phyloP scores from a whole-genome alignment of 2,329 filamentous ascomycete species.

The Beauveria caledonica region DNA sequence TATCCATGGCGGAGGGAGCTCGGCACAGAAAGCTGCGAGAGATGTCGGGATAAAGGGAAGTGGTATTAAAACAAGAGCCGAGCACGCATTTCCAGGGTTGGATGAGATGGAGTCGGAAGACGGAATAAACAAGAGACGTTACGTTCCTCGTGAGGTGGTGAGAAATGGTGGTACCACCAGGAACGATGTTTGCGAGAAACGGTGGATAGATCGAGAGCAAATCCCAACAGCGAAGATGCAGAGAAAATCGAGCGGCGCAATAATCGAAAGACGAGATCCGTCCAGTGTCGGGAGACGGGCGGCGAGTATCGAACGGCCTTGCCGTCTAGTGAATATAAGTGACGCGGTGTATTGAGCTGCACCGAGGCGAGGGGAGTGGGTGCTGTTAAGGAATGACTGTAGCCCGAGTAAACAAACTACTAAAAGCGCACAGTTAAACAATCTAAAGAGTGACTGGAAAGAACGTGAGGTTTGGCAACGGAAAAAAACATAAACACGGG shows the following conservation, averaged over 20 bases:
- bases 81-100: slow-evolving; percentile 2
- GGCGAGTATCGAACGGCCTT: not conserved
- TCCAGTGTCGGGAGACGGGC: not conserved
- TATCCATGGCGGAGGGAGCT: slow-evolving; percentile 7
- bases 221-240: not conserved
- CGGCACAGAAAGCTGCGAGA: not conserved
- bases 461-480: not conserved
- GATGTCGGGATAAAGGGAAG: not conserved
- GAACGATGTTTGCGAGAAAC: not conserved
- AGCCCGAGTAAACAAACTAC: slow-evolving; percentile 8
- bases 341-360: slow-evolving; percentile 1
- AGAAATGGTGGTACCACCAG: slow-evolving; percentile 4
- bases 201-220: not conserved
- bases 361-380: not conserved
- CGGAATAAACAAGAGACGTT: slow-evolving; percentile 2
- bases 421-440: not conserved
- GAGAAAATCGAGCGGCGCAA: not conserved
- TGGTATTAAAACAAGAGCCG: not conserved
- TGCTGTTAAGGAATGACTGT: slow-evolving; percentile 10
- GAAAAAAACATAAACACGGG: slow-evolving; percentile 5
- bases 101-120: not conserved
- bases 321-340: not conserved
- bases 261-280: not conserved
- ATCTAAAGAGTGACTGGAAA: slow-evolving; percentile 9
- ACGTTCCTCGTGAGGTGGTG: slow-evolving; percentile 8